A percentile compares a stretch with the other conserved stretches of the same genome.
phyloP scores from a whole-genome alignment of 139 green algal species.

The Medakamo hakoo region DNA sequence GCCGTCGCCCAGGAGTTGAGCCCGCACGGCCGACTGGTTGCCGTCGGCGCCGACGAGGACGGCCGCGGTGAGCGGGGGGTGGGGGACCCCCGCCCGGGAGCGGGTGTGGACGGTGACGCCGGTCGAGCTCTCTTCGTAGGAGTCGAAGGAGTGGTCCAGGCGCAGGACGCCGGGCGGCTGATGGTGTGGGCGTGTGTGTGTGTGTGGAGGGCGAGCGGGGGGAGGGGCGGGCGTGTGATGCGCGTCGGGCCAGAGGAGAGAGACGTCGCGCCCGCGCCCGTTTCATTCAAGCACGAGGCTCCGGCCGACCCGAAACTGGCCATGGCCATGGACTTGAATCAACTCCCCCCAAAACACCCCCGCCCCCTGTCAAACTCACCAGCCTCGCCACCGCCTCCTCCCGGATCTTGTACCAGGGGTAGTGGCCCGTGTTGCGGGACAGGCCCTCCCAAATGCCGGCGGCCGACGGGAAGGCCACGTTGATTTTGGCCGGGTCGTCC shows the following conservation, averaged over 20 bases:
- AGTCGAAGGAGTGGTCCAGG: background rate
- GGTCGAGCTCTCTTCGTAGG: background rate
- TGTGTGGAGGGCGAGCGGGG: no score
- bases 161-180: background rate
- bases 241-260: no score
- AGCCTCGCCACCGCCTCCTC: background rate
- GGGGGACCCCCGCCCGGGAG: background rate
- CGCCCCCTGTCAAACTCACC: no score
- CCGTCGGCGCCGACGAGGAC: conserved; percentile 11
- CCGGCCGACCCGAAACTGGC: no score
- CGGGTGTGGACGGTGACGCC: background rate
- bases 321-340: no score
- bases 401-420: background rate
- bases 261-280: no score
- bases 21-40: conserved; percentile 4
- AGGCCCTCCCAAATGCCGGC: background rate
- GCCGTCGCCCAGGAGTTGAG: conserved; percentile 2
- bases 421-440: background rate
- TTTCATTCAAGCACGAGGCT: no score
- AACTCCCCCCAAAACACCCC: no score
- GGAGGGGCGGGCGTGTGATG: no score
- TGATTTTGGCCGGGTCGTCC: background rate
- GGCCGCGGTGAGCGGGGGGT: background rate
- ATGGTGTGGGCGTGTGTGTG: no score
- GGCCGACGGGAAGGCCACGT: background rate